Conservation (phyloP, 2,329 filamentous ascomycete genomes). For the Mollisia scopiformis region DNA sequence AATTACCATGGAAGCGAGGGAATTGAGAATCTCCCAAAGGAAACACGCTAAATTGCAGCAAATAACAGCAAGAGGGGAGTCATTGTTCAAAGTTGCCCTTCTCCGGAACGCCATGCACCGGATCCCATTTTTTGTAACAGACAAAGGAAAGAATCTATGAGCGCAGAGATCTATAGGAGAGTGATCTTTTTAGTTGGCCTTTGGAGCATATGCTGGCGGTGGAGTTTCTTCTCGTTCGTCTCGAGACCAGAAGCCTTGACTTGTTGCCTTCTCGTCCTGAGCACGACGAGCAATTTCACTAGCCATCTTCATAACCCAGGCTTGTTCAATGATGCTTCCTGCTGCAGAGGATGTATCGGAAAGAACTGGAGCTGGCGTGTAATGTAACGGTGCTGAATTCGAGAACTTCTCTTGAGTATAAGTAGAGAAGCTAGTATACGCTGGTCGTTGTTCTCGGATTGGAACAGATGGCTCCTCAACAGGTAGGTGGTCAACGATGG, state of each 20-base stretch:
- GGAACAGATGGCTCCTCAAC: constrained; percentile 21
- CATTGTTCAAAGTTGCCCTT: constrained; percentile 9
- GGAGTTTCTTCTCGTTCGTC: constrained; percentile 59
- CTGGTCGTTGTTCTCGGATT: constrained; percentile 23
- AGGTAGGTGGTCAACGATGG: constrained; percentile 16
- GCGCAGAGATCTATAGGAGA: constrained; percentile 10
- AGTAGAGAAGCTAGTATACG: constrained; percentile 15
- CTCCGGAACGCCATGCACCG: constrained; percentile 3
- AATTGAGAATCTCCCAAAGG: background rate
- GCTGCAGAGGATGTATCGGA: constrained; percentile 24
- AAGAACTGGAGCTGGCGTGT: constrained; percentile 24
- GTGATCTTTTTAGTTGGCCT: constrained; percentile 23
- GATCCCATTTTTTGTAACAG: background rate
- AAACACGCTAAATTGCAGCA: constrained; percentile 27
- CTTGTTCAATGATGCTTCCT: constrained; percentile 51
- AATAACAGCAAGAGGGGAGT: constrained; percentile 23
- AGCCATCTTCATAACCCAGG: constrained; percentile 92
- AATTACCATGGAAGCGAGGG: background rate
- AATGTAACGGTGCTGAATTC: background rate
- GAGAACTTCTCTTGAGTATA: constrained; percentile 30
- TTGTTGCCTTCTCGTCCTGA: constrained; percentile 75
- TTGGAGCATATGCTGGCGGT: constrained; percentile 62
- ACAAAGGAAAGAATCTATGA: constrained; percentile 15
- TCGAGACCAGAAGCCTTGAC: constrained; percentile 47
- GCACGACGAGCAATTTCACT: constrained; percentile 87